These are phyloP conservation scores for Eucalyptus grandis DNA, from an alignment of 345 rosid species.

Conservation along the genomic window DNA sequence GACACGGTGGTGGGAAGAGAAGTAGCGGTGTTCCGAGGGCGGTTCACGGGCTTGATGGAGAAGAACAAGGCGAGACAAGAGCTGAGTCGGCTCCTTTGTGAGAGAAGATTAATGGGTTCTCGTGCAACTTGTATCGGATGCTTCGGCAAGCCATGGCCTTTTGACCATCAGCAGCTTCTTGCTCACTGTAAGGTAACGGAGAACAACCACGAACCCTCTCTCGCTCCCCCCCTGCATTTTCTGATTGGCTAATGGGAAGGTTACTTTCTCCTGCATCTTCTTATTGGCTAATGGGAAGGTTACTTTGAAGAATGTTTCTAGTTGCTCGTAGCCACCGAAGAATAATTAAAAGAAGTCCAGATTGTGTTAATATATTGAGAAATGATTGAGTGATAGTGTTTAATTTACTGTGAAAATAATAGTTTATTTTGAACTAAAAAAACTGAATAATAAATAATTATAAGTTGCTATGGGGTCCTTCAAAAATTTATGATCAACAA, in stretches of 20 bases:
- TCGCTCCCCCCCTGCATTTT: background rate
- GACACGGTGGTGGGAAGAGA: conserved; percentile 64
- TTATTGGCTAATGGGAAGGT: background rate
- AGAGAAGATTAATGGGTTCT: background rate
- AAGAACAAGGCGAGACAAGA: conserved; percentile 35
- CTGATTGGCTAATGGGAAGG: background rate
- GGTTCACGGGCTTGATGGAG: conserved; percentile 50
- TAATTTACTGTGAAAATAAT: too few relatives aligned
- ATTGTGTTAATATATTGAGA: background rate
- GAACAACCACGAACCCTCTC: background rate
- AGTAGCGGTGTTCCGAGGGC: conserved; percentile 24
- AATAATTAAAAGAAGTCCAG: background rate
- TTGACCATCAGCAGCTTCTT: background rate
- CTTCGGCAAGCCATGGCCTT: conserved; percentile 40
- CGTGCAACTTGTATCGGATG: conserved; percentile 16
- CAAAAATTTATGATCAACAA: too few relatives aligned
- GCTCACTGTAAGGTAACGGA: background rate
- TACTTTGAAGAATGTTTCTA: background rate
- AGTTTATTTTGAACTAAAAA: too few relatives aligned
- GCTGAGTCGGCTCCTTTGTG: conserved; percentile 30
- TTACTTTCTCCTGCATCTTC: background rate
- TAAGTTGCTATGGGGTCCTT: too few relatives aligned
- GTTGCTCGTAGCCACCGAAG: background rate
- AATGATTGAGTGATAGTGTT: too few relatives aligned
- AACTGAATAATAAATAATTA: too few relatives aligned